Conservation (phyloP, 129 eudicot species). For the Escallonia rubra region DNA sequence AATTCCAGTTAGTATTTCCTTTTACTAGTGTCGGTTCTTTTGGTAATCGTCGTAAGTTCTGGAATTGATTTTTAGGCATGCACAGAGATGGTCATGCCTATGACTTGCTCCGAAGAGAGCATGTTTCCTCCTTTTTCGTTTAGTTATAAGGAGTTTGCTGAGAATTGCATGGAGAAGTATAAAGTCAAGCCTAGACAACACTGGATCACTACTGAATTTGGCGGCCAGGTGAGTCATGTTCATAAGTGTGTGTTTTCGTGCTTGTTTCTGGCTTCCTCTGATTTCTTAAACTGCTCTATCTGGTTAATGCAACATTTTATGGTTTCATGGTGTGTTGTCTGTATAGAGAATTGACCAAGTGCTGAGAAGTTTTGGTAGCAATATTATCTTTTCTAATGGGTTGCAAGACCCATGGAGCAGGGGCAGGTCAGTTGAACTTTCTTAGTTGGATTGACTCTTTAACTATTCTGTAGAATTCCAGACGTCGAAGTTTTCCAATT, state of each 20-base stretch:
- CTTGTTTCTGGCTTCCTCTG: not conserved
- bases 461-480: too few relatives aligned
- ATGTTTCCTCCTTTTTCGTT: constrained; percentile 51
- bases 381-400: constrained; percentile 49
- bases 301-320: not conserved
- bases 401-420: constrained; percentile 67
- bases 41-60: too few relatives aligned
- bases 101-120: constrained; percentile 40
- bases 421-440: constrained; percentile 40
- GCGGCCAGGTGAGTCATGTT: constrained; percentile 33
- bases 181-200: constrained; percentile 43
- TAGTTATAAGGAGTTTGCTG: constrained; percentile 28
- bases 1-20: too few relatives aligned
- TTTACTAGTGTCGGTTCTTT: too few relatives aligned
- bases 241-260: not conserved
- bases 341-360: constrained; percentile 39
- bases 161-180: constrained; percentile 22
- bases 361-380: constrained; percentile 42
- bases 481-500: too few relatives aligned
- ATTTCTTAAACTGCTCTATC: not conserved
- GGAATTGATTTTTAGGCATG: constrained; percentile 28
- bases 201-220: constrained; percentile 55
- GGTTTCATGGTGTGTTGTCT: not conserved
- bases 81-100: constrained; percentile 58
- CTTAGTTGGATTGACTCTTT: not conserved